A percentile compares a stretch with the other conserved stretches of the same genome.
phyloP scores from a whole-genome alignment of 495 filamentous ascomycete genomes.

The Hypomontagnella monticulosa region DNA sequence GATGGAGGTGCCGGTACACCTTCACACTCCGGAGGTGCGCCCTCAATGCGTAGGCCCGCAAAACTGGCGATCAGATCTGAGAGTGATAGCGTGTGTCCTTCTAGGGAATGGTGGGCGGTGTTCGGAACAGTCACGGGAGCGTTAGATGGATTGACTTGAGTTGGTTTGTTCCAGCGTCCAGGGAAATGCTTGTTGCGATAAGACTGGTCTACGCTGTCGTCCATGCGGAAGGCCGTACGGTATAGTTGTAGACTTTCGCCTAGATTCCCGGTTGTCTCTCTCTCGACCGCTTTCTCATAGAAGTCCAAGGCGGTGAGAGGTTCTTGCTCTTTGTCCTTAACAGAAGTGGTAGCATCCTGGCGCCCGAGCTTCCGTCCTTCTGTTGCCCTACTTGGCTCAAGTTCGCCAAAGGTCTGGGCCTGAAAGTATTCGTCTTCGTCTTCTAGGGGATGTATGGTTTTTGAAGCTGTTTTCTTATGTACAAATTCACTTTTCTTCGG shows the following conservation, averaged over 20 bases:
- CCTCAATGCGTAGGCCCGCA: conserved; percentile 68
- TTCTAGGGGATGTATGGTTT: conserved; percentile 34
- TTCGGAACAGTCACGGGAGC: conserved; percentile 62
- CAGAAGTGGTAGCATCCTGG: conserved; percentile 14
- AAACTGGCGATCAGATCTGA: conserved; percentile 81
- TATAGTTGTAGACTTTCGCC: conserved; percentile 92
- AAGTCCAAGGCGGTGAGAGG: conserved; percentile 87
- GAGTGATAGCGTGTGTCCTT: conserved; percentile 63
- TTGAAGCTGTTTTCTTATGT: conserved; percentile 33
- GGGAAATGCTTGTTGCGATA: conserved; percentile 94
- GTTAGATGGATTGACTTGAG: conserved; percentile 61
- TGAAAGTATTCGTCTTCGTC: conserved; percentile 55
- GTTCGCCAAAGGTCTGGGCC: conserved; percentile 51
- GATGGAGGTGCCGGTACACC: conserved; percentile 75
- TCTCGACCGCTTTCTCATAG: conserved; percentile 91
- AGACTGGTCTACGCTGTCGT: conserved; percentile 80
- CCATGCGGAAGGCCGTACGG: conserved; percentile 89
- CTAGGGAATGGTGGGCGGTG: conserved; percentile 65
- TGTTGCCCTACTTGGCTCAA: conserved; percentile 24
- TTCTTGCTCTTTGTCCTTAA: conserved; percentile 51
- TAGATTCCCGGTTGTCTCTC: conserved; percentile 81
- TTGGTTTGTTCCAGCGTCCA: conserved; percentile 56
- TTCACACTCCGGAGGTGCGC: conserved; percentile 65
- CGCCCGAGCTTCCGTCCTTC: conserved; percentile 28
- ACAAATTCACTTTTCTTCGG: conserved; percentile 38